Conservation (phyloP, 2,329 filamentous ascomycete genomes). For the Claviceps sp. region DNA sequence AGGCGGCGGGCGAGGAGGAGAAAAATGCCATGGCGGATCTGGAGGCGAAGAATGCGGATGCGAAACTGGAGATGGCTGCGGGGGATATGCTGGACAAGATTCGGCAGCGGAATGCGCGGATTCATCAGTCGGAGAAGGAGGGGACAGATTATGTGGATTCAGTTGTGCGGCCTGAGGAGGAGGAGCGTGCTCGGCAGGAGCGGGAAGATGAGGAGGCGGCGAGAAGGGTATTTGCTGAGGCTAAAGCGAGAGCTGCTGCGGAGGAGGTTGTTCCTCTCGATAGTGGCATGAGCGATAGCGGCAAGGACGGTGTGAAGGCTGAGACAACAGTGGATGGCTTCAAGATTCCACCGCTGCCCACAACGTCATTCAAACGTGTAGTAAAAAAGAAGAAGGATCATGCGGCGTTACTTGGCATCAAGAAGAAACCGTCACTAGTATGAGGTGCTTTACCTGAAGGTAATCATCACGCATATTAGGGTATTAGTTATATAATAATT, state of each 20-base stretch:
- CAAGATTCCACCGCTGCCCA: slow-evolving; percentile 11
- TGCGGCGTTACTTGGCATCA: slow-evolving; percentile 64
- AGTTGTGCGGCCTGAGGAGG: slow-evolving; percentile 40
- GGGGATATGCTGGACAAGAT: slow-evolving; percentile 95
- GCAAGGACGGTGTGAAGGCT: slow-evolving; percentile 1
- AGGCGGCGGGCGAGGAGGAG: slow-evolving; percentile 52
- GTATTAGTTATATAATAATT: no score
- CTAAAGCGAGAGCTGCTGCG: slow-evolving; percentile 36
- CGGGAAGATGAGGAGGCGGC: slow-evolving; percentile 75
- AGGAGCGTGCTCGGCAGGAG: slow-evolving; percentile 53
- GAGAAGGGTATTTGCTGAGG: slow-evolving; percentile 58
- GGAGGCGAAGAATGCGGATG: slow-evolving; percentile 85
- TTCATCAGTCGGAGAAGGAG: slow-evolving; percentile 62
- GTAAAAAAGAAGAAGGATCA: slow-evolving; percentile 83
- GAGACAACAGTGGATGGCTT: slow-evolving; percentile 13
- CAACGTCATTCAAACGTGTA: slow-evolving; percentile 57
- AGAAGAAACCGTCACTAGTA: slow-evolving; percentile 59
- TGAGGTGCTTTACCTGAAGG: slow-evolving; percentile 13
- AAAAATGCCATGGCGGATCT: slow-evolving; percentile 89
- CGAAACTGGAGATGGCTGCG: slow-evolving; percentile 89
- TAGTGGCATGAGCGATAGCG: neutral
- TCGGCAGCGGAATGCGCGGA: slow-evolving; percentile 74
- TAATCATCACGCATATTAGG: no score
- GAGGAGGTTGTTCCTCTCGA: slow-evolving; percentile 26
- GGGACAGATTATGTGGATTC: slow-evolving; percentile 46